Percentiles rank a stretch among this genome's conserved stretches.
These are phyloP conservation scores for Lophium mytilinum DNA, from an alignment of 495 filamentous ascomycete genomes.

Conservation along the genomic window DNA sequence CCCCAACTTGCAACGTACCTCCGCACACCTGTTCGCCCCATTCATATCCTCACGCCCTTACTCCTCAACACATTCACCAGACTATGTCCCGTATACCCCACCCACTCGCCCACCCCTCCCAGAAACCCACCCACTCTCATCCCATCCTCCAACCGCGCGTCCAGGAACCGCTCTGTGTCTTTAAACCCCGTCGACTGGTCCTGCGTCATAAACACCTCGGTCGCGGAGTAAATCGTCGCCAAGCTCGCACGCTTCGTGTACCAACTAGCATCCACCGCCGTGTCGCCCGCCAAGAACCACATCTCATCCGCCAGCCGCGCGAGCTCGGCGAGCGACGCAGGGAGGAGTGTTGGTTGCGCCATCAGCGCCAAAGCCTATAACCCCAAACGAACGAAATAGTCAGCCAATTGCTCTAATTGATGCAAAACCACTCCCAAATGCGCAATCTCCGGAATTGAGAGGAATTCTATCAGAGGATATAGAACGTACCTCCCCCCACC, in stretches of 20 bases:
- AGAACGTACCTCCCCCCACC: conserved; percentile 70
- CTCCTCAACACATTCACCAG: conserved; percentile 36
- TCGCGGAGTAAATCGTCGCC: conserved; percentile 66
- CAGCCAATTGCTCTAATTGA: neutral
- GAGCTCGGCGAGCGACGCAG: conserved; percentile 70
- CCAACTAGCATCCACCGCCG: conserved; percentile 74
- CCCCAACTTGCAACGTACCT: neutral
- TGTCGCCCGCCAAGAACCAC: conserved; percentile 72
- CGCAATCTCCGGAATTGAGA: neutral
- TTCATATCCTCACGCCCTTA: conserved; percentile 35
- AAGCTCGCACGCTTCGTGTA: conserved; percentile 81
- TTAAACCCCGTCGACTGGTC: conserved; percentile 57
- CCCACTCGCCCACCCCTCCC: conserved; percentile 59
- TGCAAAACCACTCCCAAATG: neutral
- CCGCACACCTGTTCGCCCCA: too few species aligned
- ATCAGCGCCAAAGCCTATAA: conserved; percentile 77
- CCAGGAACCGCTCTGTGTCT: conserved; percentile 73
- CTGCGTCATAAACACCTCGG: conserved; percentile 86
- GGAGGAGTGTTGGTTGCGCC: conserved; percentile 68
- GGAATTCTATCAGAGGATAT: conserved; percentile 15
- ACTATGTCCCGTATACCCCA: conserved; percentile 65
- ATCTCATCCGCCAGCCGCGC: conserved; percentile 80
- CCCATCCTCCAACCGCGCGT: conserved; percentile 65
- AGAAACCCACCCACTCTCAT: conserved; percentile 48
- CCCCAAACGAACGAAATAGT: neutral